Base-by-base conservation (phyloP, 2,329 filamentous ascomycete species). In the Pseudocercospora musae region DNA sequence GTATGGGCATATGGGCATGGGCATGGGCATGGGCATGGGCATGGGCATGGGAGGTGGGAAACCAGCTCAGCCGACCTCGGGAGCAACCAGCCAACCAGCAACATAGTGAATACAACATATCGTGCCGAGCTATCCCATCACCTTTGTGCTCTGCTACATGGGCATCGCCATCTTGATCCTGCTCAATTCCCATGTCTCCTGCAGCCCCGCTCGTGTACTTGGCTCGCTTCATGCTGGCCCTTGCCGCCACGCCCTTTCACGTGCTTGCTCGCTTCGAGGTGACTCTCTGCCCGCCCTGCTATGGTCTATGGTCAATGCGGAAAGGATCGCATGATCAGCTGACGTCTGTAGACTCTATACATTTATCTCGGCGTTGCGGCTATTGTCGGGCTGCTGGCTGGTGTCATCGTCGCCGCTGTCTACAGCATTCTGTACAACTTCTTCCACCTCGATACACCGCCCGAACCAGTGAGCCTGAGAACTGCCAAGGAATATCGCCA, bases 361-460 rank as follows among this genome's bases (percentile, higher is more conserved):
- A 82, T 83, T 70, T 88, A 82, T 70, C 80, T 92, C 52, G 87
- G 86, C 54, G 82, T 87, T 23, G 91, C 90, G 7, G 82, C 85
- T 31, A 75, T 90, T 18, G 80, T 91, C 57, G 91, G 91, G n/a
- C 77, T 87, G 57, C 56, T 85, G 10, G 79, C 87, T 27, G 90
- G 89, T 57, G 74, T 87, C 56, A 67, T 84, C 18, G 75, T 92
- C 48, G 82, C 85, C 70, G 76, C 85, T 58, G 79, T 81, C 18
- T 88, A 86, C 62, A 79, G 78, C 60, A 71, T 84, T 29, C 50
- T 73, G 6, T 55, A 66, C 7, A 57, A 52, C 20, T 40, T 69
- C 3, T 62, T 73, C 2, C 37, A 60, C n/a, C 60, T 74, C 4
- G 68, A 71, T 44, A 53, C 65, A 10, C 59, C 63, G 18, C 49